Conservation (phyloP, 345 rosid genomes). For the Eucalyptus curtisii region DNA sequence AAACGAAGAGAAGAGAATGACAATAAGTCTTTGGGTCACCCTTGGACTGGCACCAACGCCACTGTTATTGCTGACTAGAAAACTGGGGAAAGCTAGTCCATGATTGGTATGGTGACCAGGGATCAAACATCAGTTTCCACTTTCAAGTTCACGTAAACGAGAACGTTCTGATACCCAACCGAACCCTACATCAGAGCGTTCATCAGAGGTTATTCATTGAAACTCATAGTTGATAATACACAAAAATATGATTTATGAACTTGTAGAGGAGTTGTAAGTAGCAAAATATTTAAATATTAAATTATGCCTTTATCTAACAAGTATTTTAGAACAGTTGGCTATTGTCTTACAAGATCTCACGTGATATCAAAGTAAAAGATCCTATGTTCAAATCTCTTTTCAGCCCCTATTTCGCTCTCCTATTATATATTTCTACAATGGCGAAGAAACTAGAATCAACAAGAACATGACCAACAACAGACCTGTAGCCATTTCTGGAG, state of each 20-base stretch:
- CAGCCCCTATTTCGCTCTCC: not conserved
- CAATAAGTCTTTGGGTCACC: not conserved
- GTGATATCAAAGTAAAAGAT: not conserved
- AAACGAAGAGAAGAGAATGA: not conserved
- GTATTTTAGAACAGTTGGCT: too few relatives aligned
- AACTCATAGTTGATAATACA: not conserved
- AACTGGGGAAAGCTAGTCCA: not conserved
- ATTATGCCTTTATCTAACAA: too few relatives aligned
- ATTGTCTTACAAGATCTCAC: not conserved
- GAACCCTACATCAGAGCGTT: not conserved
- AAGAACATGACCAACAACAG: not conserved
- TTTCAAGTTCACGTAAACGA: not conserved
- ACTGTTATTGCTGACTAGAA: not conserved
- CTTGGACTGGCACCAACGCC: not conserved
- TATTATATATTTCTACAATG: not conserved
- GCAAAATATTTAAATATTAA: too few relatives aligned
- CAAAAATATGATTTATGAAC: not conserved
- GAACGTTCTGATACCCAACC: not conserved
- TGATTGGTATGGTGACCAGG: not conserved
- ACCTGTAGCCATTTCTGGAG: not conserved
- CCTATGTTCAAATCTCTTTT: too few relatives aligned
- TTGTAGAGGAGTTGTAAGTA: not conserved
- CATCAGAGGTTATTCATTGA: not conserved
- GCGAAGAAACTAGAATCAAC: not conserved
- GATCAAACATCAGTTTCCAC: not conserved